A percentile compares a stretch with the other conserved stretches of the same genome.
Conservation (phyloP, 2,329 filamentous ascomycete genomes). For the Fonsecaea nubica region DNA sequence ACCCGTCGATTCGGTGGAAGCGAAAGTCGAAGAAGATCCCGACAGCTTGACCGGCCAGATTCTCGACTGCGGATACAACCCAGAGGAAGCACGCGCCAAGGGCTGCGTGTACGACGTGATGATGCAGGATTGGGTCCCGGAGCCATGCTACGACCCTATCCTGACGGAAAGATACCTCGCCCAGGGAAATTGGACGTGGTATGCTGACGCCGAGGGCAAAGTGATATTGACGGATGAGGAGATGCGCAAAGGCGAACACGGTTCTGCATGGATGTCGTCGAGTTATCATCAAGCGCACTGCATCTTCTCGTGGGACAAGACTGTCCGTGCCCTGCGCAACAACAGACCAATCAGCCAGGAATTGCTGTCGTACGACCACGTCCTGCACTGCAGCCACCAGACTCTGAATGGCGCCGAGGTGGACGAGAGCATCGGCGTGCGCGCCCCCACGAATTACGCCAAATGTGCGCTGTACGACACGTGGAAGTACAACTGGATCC, state of each 20-base stretch:
- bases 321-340: constrained; percentile 36
- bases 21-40: neutral
- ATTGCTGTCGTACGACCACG: constrained; percentile 37
- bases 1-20: constrained; percentile 14
- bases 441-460: constrained; percentile 35
- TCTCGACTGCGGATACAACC: constrained; percentile 30
- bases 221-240: constrained; percentile 29
- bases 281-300: constrained; percentile 36
- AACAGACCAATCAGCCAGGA: constrained; percentile 34
- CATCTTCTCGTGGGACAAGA: constrained; percentile 37
- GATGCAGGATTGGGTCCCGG: constrained; percentile 38
- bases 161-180: constrained; percentile 36
- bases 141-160: constrained; percentile 35
- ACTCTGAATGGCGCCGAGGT: constrained; percentile 20
- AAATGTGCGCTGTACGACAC: constrained; percentile 35
- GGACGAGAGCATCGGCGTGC: constrained; percentile 30
- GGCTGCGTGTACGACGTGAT: constrained; percentile 39
- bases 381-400: constrained; percentile 35
- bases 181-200: constrained; percentile 36
- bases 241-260: constrained; percentile 37
- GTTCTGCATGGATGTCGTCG: constrained; percentile 28
- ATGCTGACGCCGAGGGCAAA: constrained; percentile 29
- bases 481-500: constrained; percentile 33
- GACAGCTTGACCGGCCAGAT: constrained; percentile 14
- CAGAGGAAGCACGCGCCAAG: constrained; percentile 29